Base-by-base conservation (phyloP, 768 basidiomycete species). In the Agaricus sinodeliciosus region DNA sequence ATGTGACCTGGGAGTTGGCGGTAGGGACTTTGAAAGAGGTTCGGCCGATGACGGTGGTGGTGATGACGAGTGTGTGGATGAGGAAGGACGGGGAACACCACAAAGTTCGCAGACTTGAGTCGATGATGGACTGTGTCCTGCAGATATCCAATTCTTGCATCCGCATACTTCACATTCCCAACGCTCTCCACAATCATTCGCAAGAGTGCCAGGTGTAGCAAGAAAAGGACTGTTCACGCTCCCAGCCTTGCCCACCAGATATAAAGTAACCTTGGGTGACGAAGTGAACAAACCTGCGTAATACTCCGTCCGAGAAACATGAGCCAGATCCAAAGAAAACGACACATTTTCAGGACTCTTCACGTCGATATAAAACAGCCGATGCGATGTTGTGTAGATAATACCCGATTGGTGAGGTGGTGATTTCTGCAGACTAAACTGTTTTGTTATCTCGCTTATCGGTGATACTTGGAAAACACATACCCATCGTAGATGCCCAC, bases 401-500 rank as follows among this genome's bases (percentile, higher is more conserved):
- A 78, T 78, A 25, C 94, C 90, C 43, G 77, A 69, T 66, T 93
- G 90, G 62, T 94, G 86, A 31, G 78, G 73, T n/a, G 78, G 73
- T 4, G 90, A 77, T 70, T 95, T 95, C 75, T 91, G 86, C 52
- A 76, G 75, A 49, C 93, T 96, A 63, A 40, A 59, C 31, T 37
- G 56, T 58, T 55, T 46, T 60, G 65, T 63, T 64, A 67, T 67
- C 65, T 64, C 57, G 55, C 22, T 42, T 46, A 48, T 49, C 59
- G 37, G 26, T 46, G 54, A 49, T 42, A 40, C 36, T 43, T 11
- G 26, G 19, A 44, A 22, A 26, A 54, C 55, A 70, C 85, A 57
- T 66, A 94, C 94, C 91, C 92, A 59, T 94, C 85, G 62, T 98
- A 98, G 51, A 98, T 84, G 0, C 94, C 94, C 18, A 97, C 85